Conservation (phyloP, 768 basidiomycete species). For the Tricholoma terreum region DNA sequence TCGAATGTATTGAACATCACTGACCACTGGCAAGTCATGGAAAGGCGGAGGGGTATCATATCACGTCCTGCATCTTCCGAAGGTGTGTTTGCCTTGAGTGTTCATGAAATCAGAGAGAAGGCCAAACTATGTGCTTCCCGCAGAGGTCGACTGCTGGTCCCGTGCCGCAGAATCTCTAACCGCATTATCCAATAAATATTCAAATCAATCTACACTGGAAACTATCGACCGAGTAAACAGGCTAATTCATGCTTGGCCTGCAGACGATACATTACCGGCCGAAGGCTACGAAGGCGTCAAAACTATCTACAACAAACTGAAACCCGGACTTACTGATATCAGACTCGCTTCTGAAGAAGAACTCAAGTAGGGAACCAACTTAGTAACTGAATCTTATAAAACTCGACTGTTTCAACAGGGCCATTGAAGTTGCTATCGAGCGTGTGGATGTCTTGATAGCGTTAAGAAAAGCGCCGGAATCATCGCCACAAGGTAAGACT, state of each 20-base stretch:
- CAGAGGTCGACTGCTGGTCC: conserved; percentile 78
- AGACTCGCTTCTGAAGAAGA: conserved; percentile 58
- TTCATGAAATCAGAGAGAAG: background rate
- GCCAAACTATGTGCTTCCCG: conserved; percentile 7
- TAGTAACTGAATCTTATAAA: background rate
- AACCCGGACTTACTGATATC: conserved; percentile 60
- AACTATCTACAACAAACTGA: conserved; percentile 59
- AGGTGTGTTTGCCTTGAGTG: conserved; percentile 44
- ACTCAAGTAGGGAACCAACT: conserved; percentile 42
- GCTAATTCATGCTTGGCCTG: conserved; percentile 66
- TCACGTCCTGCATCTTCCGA: conserved; percentile 71
- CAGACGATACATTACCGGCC: conserved; percentile 62
- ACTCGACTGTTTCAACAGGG: conserved; percentile 37
- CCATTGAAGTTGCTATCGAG: conserved; percentile 71
- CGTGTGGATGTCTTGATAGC: conserved; percentile 67
- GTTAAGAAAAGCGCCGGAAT: conserved; percentile 68
- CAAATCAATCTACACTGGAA: conserved; percentile 47
- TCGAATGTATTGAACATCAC: conserved; percentile 9
- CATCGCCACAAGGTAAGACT: conserved; percentile 50
- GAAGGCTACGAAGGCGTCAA: conserved; percentile 68
- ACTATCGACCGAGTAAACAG: conserved; percentile 73
- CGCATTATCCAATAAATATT: conserved; percentile 51
- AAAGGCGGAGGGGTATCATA: conserved; percentile 59
- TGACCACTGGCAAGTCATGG: conserved; percentile 43
- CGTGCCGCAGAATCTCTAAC: conserved; percentile 61